Conservation (phyloP, 2,329 filamentous ascomycete species). For the Verticillium nubilum region DNA sequence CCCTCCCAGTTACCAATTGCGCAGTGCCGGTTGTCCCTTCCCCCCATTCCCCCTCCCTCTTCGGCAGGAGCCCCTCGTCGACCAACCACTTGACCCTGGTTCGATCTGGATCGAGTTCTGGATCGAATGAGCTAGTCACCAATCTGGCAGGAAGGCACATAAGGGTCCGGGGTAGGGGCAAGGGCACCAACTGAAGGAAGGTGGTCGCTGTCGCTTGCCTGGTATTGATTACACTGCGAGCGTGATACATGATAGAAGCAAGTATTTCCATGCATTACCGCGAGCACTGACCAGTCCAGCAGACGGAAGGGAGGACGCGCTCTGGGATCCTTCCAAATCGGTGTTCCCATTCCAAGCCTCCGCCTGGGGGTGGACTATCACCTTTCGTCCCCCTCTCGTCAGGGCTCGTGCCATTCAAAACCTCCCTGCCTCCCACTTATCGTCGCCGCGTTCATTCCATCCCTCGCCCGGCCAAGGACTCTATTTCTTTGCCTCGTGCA, state of each 20-base stretch:
- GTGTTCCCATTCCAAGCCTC: background rate
- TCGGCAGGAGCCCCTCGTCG: background rate
- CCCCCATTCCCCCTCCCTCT: background rate
- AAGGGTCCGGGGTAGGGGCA: background rate
- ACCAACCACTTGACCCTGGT: background rate
- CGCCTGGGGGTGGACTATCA: background rate
- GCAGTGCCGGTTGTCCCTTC: background rate
- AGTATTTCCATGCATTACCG: background rate
- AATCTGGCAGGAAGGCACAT: background rate
- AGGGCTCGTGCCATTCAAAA: background rate
- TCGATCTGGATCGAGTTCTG: background rate
- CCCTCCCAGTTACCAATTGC: background rate
- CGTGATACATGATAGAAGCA: background rate
- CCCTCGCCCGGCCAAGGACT: background rate
- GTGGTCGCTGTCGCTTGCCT: background rate
- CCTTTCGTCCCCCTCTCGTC: background rate
- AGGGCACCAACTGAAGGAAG: background rate
- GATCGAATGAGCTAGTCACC: background rate
- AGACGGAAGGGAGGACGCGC: background rate
- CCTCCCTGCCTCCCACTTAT: background rate
- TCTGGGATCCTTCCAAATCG: background rate
- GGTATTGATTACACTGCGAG: background rate
- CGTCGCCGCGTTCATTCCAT: background rate
- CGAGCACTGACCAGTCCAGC: background rate
- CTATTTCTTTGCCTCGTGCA: background rate